Evolutionary conservation across 257 asterid genomes (phyloP).

Genomic region (Striga asiatica): DNA sequence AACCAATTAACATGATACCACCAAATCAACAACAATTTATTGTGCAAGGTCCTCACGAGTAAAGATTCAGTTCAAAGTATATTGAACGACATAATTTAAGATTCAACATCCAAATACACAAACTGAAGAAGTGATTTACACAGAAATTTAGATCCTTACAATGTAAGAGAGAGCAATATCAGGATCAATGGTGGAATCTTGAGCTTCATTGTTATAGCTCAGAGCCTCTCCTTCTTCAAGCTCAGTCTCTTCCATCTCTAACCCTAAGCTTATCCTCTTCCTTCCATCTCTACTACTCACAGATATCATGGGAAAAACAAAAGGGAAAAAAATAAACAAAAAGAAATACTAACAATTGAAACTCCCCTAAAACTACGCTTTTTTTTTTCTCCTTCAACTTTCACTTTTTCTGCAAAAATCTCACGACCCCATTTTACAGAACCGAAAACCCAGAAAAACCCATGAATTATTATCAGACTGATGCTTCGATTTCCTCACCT

Average conservation of each 20-base stretch:
- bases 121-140: conserved; percentile 14
- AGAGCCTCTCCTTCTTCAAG: conserved; percentile 93
- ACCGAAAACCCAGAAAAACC: conserved; percentile 31
- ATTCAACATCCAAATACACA: conserved; percentile 12
- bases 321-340: conserved; percentile 1
- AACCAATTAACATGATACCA: not conserved
- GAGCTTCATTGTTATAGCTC: conserved; percentile 29
- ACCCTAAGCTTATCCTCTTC: conserved; percentile 50
- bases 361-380: conserved; percentile 17
- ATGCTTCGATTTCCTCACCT: conserved; percentile 38
- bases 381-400: conserved; percentile 19
- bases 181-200: conserved; percentile 75
- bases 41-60: not conserved
- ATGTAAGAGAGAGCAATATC: conserved; percentile 88
- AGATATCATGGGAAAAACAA: conserved; percentile 51
- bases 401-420: conserved; percentile 36
- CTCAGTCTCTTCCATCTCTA: conserved; percentile 71
- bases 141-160: conserved; percentile 36
- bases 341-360: not conserved
- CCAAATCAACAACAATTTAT: not conserved
- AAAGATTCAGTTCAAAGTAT: not conserved
- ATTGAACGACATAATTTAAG: not conserved
- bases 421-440: conserved; percentile 18
- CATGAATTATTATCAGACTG: conserved; percentile 29
- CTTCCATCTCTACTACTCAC: conserved; percentile 70